Conservation (phyloP, 2,329 filamentous ascomycete genomes). For the Talaromyces piceae region DNA sequence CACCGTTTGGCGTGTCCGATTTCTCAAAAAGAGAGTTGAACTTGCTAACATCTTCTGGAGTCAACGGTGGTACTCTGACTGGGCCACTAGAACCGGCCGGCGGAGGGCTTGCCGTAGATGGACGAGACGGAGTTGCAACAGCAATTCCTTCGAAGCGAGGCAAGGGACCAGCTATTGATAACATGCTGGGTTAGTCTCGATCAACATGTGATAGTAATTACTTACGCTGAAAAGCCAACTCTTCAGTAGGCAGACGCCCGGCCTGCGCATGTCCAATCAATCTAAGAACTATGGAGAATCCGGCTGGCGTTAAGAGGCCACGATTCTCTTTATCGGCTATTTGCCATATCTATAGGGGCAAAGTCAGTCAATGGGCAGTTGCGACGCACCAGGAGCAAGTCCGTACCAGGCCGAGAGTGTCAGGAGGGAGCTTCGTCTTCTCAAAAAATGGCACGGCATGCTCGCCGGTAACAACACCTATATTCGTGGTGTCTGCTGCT, state of each 20-base stretch:
- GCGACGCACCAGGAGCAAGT: background rate
- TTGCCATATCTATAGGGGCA: slow-evolving; percentile 78
- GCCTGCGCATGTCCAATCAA: slow-evolving; percentile 95
- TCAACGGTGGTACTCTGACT: slow-evolving; percentile 80
- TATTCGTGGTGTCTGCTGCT: slow-evolving; percentile 82
- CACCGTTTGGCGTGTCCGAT: slow-evolving; percentile 67
- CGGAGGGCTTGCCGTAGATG: slow-evolving; percentile 46
- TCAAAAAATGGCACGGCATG: slow-evolving; percentile 97
- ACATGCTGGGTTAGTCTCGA: background rate
- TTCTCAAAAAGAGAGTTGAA: slow-evolving; percentile 88
- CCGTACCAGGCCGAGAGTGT: slow-evolving; percentile 75
- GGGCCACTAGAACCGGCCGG: slow-evolving; percentile 47
- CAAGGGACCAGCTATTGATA: slow-evolving; percentile 59
- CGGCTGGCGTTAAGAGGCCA: slow-evolving; percentile 82
- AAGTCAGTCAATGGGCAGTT: slow-evolving; percentile 1
- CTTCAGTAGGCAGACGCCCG: slow-evolving; percentile 69
- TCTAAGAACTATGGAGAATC: slow-evolving; percentile 86
- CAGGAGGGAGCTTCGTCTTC: slow-evolving; percentile 80
- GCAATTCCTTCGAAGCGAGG: slow-evolving; percentile 82
- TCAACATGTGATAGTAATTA: slow-evolving; percentile 10
- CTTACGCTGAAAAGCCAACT: slow-evolving; percentile 71
- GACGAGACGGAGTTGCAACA: slow-evolving; percentile 44
- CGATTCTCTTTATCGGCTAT: slow-evolving; percentile 96
- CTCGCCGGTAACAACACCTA: slow-evolving; percentile 92
- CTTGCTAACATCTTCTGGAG: slow-evolving; percentile 80